A percentile compares a stretch with the other conserved stretches of the same genome.
phyloP scores from a whole-genome alignment of 768 basidiomycete species.

The Nidularia sp. region DNA sequence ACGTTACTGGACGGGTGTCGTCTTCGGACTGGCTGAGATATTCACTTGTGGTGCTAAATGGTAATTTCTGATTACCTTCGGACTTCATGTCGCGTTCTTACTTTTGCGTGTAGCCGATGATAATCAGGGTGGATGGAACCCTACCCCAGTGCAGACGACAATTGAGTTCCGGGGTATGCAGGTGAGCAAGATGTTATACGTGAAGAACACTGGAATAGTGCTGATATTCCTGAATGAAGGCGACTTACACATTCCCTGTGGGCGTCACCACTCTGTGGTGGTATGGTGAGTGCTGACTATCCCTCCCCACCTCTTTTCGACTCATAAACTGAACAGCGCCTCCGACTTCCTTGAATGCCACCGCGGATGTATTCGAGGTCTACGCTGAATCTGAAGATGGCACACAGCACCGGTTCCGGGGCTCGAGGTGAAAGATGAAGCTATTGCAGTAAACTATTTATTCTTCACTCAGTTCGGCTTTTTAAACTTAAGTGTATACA shows the following conservation, averaged over 20 bases:
- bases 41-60: slow-evolving; percentile 72
- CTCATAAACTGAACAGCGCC: not conserved
- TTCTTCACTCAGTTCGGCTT: too few species aligned
- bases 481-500: too few species aligned
- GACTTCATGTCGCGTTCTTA: not conserved
- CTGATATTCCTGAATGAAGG: slow-evolving; percentile 25
- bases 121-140: slow-evolving; percentile 49
- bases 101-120: slow-evolving; percentile 39
- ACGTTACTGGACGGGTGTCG: slow-evolving; percentile 50
- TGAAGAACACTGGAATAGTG: not conserved
- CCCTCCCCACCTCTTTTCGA: too few species aligned
- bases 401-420: not conserved
- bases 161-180: slow-evolving; percentile 64
- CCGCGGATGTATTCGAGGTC: not conserved
- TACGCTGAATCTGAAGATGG: not conserved
- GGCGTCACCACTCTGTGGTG: slow-evolving; percentile 62
- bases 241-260: slow-evolving; percentile 73
- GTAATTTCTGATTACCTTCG: slow-evolving; percentile 22
- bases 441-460: too few species aligned
- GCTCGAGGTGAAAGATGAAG: too few species aligned
- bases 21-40: slow-evolving; percentile 60
- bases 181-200: slow-evolving; percentile 21
- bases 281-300: slow-evolving; percentile 25
- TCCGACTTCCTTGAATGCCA: not conserved
- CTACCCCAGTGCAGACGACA: slow-evolving; percentile 48